Evolutionary conservation across 192 early-diverging fungal species (phyloP).

Genomic region (Paraglomus occultum): DNA sequence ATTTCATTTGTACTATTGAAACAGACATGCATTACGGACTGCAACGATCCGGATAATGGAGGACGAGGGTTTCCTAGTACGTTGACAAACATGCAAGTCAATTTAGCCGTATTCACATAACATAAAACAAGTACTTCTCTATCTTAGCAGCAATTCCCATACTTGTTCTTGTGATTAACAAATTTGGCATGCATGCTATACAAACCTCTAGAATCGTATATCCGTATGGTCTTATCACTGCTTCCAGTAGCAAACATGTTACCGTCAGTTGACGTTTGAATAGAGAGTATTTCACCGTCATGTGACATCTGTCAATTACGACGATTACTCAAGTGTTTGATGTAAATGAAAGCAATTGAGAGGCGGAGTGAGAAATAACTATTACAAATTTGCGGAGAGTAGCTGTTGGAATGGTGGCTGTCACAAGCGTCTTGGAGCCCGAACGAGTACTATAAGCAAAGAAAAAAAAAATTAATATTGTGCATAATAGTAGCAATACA

Average conservation of each 20-base stretch:
- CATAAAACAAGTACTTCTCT: not conserved
- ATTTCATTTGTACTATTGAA: constrained; percentile 71
- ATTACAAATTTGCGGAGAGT: constrained; percentile 41
- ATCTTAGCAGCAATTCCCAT: not conserved
- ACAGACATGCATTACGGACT: constrained; percentile 78
- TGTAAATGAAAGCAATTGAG: not conserved
- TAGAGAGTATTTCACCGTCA: constrained; percentile 81
- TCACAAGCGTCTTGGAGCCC: not conserved
- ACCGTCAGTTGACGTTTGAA: constrained; percentile 68
- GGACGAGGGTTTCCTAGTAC: constrained; percentile 33
- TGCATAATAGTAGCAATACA: too few species aligned
- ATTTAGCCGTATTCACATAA: not conserved
- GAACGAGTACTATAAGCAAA: not conserved
- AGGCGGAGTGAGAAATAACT: not conserved
- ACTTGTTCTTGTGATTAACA: not conserved
- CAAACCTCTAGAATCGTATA: constrained; percentile 74
- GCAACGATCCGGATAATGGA: constrained; percentile 78
- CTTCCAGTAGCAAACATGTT: constrained; percentile 75
- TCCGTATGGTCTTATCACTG: constrained; percentile 75
- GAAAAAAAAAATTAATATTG: not conserved
- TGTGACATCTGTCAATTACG: constrained; percentile 49
- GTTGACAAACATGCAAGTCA: constrained; percentile 29
- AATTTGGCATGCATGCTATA: constrained; percentile 7
- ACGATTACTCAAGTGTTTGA: not conserved
- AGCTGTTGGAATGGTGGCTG: constrained; percentile 41